Base-by-base conservation (phyloP, 1,284 basidiomycete species). In the Rhodotorula sp. region DNA sequence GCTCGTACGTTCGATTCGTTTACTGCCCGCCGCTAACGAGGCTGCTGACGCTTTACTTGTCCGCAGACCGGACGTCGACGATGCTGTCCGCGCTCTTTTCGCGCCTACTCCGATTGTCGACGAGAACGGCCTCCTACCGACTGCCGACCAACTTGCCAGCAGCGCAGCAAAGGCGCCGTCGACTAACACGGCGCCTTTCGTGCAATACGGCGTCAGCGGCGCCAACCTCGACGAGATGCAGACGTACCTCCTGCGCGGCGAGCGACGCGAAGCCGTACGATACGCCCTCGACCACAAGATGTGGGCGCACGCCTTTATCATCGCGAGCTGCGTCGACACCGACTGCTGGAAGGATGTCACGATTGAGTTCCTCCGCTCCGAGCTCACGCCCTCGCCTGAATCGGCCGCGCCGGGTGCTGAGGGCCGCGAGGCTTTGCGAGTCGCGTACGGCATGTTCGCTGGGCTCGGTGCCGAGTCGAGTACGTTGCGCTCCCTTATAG, bases 291-390 rank as follows among this genome's bases (percentile, higher is more conserved):
- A 93, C 71, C 87, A 94, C 80, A 90, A 88, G 77, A 83, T 99
- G 74, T 99, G 95, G 94, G 89, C 93, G 1, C 97, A 99, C 81
- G 97, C 97, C 1, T 88, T 99, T 86, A 84, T 98, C 60, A 95
- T 99, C 72, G 89, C 97, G 13, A 95, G 92, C 79, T 91, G 91
- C 67, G 87, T 98, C 63, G 96, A 96, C 80, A 92, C 91, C 77
- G 93, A 96, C 48, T 87, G 92, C 9, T 98, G 94, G 93, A 91
- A 91, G 79, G 91, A 94, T 9, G 92, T 96, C 0, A 72, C 75
- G 10, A 87, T 86, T 52, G 91, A 94, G 72, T 99, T 99, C 79
- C 83, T 96, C 52, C 86, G 87, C 53, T 85, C 87, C 34, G 97
- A 98, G 80, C 84, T 99, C 12, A 86, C 86, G 12, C 80, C 81